These are phyloP conservation scores for Wickerhamomyces silvicola DNA, from an alignment of 805 yeast species.

Conservation along the genomic window DNA sequence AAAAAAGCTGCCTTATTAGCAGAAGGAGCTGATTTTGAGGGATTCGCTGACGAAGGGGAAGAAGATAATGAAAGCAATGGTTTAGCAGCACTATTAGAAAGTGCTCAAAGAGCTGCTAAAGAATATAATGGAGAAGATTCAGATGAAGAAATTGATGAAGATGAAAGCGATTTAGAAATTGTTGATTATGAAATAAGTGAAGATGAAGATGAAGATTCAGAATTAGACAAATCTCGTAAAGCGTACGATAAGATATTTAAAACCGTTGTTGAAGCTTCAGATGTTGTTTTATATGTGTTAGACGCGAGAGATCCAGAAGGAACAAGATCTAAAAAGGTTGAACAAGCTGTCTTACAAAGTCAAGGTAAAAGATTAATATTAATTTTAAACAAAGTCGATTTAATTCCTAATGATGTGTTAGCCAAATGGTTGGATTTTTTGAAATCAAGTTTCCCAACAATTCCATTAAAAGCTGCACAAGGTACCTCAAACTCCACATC, in stretches of 20 bases:
- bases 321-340: slow-evolving; percentile 87
- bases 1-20: slow-evolving; percentile 34
- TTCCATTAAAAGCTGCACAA: slow-evolving; percentile 78
- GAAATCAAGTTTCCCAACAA: slow-evolving; percentile 80
- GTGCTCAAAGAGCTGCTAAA: slow-evolving; percentile 85
- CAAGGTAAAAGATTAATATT: slow-evolving; percentile 81
- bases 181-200: slow-evolving; percentile 44
- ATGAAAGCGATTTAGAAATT: slow-evolving; percentile 38
- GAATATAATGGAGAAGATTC: slow-evolving; percentile 57
- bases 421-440: slow-evolving; percentile 79
- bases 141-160: slow-evolving; percentile 32
- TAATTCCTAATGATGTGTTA: slow-evolving; percentile 79
- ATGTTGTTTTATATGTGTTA: slow-evolving; percentile 85
- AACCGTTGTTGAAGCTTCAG: slow-evolving; percentile 87
- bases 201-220: slow-evolving; percentile 38
- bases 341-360: slow-evolving; percentile 76
- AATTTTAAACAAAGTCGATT: slow-evolving; percentile 85
- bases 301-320: slow-evolving; percentile 98
- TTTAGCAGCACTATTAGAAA: slow-evolving; percentile 78
- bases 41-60: slow-evolving; percentile 32
- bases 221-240: slow-evolving; percentile 70
- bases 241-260: slow-evolving; percentile 93
- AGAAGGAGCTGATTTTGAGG: slow-evolving; percentile 34
- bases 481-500: slow-evolving; percentile 64
- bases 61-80: slow-evolving; percentile 51